A percentile compares a stretch with the other conserved stretches of the same genome.
Conservation (phyloP, 2,329 filamentous ascomycete genomes). For the Colletotrichum tabaci region DNA sequence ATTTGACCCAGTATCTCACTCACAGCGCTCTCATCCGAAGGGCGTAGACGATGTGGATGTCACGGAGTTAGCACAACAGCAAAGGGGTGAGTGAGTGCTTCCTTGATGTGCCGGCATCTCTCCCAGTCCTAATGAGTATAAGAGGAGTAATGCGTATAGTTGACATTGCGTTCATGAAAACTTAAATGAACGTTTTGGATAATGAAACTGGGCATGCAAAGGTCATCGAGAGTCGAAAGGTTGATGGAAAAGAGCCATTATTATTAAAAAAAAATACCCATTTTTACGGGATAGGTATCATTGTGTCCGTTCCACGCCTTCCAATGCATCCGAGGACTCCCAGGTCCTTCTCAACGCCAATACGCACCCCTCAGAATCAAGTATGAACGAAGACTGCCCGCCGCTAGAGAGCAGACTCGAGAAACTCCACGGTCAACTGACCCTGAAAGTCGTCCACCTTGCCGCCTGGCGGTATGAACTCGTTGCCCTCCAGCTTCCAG, state of each 20-base stretch:
- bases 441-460: slow-evolving; percentile 42
- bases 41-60: no score
- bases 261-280: neutral
- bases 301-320: neutral
- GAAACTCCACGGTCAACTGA: slow-evolving; percentile 55
- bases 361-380: neutral
- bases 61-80: no score
- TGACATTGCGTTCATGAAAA: no score
- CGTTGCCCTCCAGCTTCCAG: slow-evolving; percentile 73
- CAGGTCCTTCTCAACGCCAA: slow-evolving; percentile 26
- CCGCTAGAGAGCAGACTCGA: slow-evolving; percentile 50
- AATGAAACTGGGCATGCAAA: neutral
- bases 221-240: neutral
- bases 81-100: no score
- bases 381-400: neutral
- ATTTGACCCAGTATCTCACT: no score
- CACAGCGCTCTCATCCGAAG: no score
- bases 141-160: no score
- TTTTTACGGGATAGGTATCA: slow-evolving; percentile 11
- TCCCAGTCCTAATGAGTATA: no score
- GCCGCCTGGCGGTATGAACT: slow-evolving; percentile 57
- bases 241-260: neutral
- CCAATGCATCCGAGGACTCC: slow-evolving; percentile 22
- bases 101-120: no score
- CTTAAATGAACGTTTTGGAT: neutral